These are phyloP conservation scores for Ustulina deusta DNA, from an alignment of 2,329 filamentous ascomycete genomes.

Conservation along the genomic window DNA sequence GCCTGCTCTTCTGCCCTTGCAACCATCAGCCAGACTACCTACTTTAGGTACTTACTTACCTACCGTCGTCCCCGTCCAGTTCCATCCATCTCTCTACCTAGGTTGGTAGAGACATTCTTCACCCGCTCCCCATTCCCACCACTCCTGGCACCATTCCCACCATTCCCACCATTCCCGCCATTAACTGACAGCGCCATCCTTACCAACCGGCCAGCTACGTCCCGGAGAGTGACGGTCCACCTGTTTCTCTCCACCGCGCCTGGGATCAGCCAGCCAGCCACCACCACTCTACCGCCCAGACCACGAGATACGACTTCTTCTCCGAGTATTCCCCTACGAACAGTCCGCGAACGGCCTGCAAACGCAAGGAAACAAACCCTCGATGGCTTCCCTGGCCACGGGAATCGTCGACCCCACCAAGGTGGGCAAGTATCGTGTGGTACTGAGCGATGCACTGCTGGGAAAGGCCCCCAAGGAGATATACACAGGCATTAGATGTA, in stretches of 20 bases:
- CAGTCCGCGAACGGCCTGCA: not conserved
- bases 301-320: conserved; percentile 3
- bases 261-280: conserved; percentile 8
- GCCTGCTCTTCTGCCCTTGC: not conserved
- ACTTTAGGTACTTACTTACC: not conserved
- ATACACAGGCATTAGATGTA: conserved; percentile 72
- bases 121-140: not conserved
- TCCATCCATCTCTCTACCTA: not conserved
- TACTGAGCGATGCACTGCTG: conserved; percentile 71
- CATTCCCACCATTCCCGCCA: no score
- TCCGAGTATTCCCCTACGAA: not conserved
- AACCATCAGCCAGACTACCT: not conserved
- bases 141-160: not conserved
- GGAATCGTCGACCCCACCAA: conserved; percentile 68
- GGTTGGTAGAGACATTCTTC: not conserved
- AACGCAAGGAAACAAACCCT: conserved; percentile 11
- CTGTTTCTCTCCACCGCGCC: conserved; percentile 26
- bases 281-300: conserved; percentile 14
- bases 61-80: not conserved
- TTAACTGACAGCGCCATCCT: not conserved
- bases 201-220: conserved; percentile 26
- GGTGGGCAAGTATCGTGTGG: conserved; percentile 71
- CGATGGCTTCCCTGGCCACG: conserved; percentile 49
- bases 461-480: conserved; percentile 68
- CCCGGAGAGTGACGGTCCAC: conserved; percentile 29